Percentiles rank a stretch among this genome's conserved stretches.
Evolutionary conservation across 1,139 yeast genomes (phyloP).

Genomic region (Blastobotrys persicus): DNA sequence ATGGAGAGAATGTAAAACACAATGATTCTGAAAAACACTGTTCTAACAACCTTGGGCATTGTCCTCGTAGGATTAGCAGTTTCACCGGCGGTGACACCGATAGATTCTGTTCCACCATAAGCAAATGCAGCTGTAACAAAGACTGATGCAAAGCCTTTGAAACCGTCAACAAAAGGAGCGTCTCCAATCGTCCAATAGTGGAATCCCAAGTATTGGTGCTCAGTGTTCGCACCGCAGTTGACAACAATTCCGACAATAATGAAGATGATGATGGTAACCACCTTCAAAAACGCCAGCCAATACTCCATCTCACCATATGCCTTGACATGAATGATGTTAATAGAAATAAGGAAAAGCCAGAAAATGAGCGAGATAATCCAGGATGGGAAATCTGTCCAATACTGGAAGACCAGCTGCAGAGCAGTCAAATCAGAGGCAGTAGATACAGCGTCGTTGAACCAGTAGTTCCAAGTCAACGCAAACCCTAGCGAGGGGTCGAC

Average conservation of each 20-base stretch:
- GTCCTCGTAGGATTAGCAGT: slow-evolving; percentile 56
- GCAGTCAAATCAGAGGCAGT: slow-evolving; percentile 64
- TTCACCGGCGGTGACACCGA: slow-evolving; percentile 67
- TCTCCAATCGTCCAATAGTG: slow-evolving; percentile 49
- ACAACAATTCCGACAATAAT: slow-evolving; percentile 57
- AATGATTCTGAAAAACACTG: slow-evolving; percentile 55
- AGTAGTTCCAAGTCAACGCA: slow-evolving; percentile 59
- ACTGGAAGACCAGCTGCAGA: slow-evolving; percentile 53
- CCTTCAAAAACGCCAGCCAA: slow-evolving; percentile 62
- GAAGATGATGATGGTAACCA: slow-evolving; percentile 53
- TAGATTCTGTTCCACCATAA: slow-evolving; percentile 65
- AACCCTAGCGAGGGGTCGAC: slow-evolving; percentile 63
- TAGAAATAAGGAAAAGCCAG: slow-evolving; percentile 52
- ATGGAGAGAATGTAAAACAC: slow-evolving; percentile 47
- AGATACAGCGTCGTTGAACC: slow-evolving; percentile 63
- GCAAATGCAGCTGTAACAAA: slow-evolving; percentile 65
- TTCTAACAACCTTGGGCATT: slow-evolving; percentile 56
- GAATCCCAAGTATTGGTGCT: slow-evolving; percentile 48
- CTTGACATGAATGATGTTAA: slow-evolving; percentile 55
- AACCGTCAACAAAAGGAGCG: slow-evolving; percentile 59
- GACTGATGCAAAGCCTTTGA: slow-evolving; percentile 49
- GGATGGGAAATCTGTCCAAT: slow-evolving; percentile 60
- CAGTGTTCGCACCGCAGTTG: slow-evolving; percentile 59
- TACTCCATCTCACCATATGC: slow-evolving; percentile 66
- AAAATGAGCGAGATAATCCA: slow-evolving; percentile 58